Percentiles rank a stretch among this genome's conserved stretches.
Evolutionary conservation across 2,329 filamentous ascomycete species (phyloP).

Genomic region (Hymenoscyphus repandus): DNA sequence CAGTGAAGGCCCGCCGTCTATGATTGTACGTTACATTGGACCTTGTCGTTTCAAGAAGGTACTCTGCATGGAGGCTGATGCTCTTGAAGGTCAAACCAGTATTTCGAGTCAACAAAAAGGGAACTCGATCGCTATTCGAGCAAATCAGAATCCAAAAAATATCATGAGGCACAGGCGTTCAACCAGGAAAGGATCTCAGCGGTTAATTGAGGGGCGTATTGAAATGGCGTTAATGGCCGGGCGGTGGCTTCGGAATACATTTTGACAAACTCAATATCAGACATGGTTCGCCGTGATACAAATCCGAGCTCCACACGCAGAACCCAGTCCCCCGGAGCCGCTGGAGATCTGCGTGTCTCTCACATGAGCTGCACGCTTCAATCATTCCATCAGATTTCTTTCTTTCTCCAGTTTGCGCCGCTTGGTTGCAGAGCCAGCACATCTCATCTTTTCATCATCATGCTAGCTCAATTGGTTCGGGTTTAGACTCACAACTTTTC

Average conservation of each 20-base stretch:
- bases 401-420: constrained; percentile 16
- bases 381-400: constrained; percentile 5
- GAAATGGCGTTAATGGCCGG: constrained; percentile 20
- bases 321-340: constrained; percentile 14
- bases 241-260: constrained; percentile 9
- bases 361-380: neutral
- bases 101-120: neutral
- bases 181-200: constrained; percentile 7
- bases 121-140: neutral
- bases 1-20: no score
- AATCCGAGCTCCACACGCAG: constrained; percentile 1
- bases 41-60: constrained; percentile 10
- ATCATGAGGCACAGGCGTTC: constrained; percentile 21
- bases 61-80: no score
- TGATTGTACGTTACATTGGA: no score
- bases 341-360: constrained; percentile 9
- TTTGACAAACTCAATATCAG: constrained; percentile 18
- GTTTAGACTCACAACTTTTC: constrained; percentile 1
- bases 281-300: neutral
- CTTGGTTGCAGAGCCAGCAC: constrained; percentile 15
- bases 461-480: constrained; percentile 6
- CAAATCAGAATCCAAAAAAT: neutral
- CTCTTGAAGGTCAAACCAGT: no score
- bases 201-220: constrained; percentile 19
- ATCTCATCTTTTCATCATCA: constrained; percentile 9